Evolutionary conservation across 495 filamentous ascomycete species (phyloP), one percentile per base, ranked within the genome.

Genomic region (Cercophora sp.): DNA sequence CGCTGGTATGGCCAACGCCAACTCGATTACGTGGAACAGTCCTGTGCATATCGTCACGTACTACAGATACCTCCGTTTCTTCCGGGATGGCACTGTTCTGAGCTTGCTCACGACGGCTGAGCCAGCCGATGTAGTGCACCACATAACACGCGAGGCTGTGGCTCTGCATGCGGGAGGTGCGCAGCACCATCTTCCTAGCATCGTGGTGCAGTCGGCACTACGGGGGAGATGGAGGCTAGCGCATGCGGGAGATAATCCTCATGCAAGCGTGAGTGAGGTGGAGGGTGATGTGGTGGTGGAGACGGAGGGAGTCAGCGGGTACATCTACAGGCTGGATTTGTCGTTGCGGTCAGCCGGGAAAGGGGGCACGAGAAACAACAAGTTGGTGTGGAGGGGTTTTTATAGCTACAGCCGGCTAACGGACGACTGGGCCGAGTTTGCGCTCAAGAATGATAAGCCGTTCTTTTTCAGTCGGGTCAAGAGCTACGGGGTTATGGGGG

Each of bases 1-100:
- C 1, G 71, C 88, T 1, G 93, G 93, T 44, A 84, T 60, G 69
- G 81, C 57, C 69, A 79, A 56, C 55, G 72, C 54, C 71, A 77
- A 69, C 70, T 79, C 64, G 68, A 65, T 64, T 46, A 84, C 57
- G 63, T 94, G 88, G 89, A 84, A 83, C 63, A 85, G 81, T 18
- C 93, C 94, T 10, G 86, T 97, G 16, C 91, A 92, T 62, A 96
- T 96, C 46, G 91, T 98, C 29, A 98, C 93, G 0, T 98, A 97
- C 70, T 97, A 93, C 73, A 88, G 93, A 31, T 98, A 97, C 65
- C 76, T 98, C 0, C 86, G 93, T 10, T 93, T 97, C 70, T 96
- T 94, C 73, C 86, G 89, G 18, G 87, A 96, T 68, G 93, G 93
- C 20, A 84, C 86, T 1, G 83, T 79, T 43, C 80, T 96, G 24